phyloP scores from a whole-genome alignment of 768 basidiomycete genomes.

The Hemileccinum rubropunctum region DNA sequence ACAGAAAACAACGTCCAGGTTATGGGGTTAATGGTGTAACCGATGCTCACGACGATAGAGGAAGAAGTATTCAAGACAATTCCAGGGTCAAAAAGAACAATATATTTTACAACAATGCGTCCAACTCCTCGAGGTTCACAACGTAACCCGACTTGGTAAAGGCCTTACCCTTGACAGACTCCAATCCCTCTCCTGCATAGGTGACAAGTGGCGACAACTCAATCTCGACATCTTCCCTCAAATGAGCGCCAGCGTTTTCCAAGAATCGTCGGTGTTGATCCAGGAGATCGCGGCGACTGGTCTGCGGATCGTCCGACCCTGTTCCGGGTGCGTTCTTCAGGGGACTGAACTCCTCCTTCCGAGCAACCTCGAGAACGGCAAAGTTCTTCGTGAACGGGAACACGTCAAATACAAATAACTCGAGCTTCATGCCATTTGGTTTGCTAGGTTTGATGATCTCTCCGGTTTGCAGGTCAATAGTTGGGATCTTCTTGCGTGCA shows the following conservation, averaged over 20 bases:
- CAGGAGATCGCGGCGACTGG: slow-evolving; percentile 86
- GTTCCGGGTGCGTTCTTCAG: slow-evolving; percentile 97
- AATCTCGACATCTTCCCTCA: slow-evolving; percentile 76
- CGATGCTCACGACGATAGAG: slow-evolving; percentile 2
- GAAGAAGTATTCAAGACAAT: not conserved
- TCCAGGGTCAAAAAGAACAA: slow-evolving; percentile 3
- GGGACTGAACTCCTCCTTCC: slow-evolving; percentile 92
- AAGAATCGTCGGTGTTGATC: slow-evolving; percentile 87
- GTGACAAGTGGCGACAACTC: slow-evolving; percentile 87
- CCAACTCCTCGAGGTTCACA: slow-evolving; percentile 64
- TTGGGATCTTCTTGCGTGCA: slow-evolving; percentile 94
- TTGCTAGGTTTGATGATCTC: slow-evolving; percentile 71
- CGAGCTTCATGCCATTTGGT: slow-evolving; percentile 99
- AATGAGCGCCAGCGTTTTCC: slow-evolving; percentile 68
- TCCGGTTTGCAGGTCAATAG: slow-evolving; percentile 69
- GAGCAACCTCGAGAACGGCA: slow-evolving; percentile 83
- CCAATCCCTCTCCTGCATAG: slow-evolving; percentile 92
- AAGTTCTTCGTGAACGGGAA: slow-evolving; percentile 87
- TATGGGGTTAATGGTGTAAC: not conserved
- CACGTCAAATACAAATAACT: slow-evolving; percentile 98
- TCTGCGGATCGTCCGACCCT: slow-evolving; percentile 84
- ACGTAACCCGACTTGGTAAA: slow-evolving; percentile 76
- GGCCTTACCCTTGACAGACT: slow-evolving; percentile 69
- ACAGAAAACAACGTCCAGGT: not conserved
- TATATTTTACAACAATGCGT: slow-evolving; percentile 52